A percentile compares a stretch with the other conserved stretches of the same genome.
Conservation (phyloP, 2,329 filamentous ascomycete genomes). For the Aspergillus neoniger region DNA sequence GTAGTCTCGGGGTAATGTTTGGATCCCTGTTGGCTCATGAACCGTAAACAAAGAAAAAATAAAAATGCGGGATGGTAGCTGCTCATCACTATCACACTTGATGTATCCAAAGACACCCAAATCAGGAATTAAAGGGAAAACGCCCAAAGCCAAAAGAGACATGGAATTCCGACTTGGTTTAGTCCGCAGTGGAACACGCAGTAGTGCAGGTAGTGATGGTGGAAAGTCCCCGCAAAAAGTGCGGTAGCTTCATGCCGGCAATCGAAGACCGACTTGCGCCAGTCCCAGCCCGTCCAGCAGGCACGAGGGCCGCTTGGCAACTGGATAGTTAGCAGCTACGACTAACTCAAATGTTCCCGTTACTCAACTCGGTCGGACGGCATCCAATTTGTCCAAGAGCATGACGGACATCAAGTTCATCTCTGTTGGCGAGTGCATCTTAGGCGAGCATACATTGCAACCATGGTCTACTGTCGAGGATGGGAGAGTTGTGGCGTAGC, state of each 20-base stretch:
- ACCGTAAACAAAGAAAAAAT: neutral
- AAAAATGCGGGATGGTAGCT: neutral
- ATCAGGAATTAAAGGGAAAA: neutral
- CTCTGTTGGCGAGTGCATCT: neutral
- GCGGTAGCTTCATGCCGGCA: conserved; percentile 10
- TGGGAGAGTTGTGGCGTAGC: neutral
- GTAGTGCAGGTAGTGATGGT: neutral
- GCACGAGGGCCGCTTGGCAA: neutral
- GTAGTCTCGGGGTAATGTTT: neutral
- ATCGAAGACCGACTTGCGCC: neutral
- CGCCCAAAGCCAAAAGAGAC: neutral
- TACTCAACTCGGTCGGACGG: neutral
- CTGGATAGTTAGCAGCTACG: neutral
- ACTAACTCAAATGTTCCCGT: neutral
- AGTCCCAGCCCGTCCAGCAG: neutral
- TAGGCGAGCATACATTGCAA: neutral
- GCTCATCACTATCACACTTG: neutral
- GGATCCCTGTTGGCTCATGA: neutral
- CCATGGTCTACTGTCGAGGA: neutral
- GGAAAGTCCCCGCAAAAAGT: conserved; percentile 8
- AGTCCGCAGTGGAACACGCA: neutral
- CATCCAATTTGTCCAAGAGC: neutral
- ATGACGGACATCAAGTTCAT: neutral
- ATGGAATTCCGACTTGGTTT: no score
- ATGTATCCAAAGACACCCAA: neutral